Evolutionary conservation across 1,284 basidiomycete species (phyloP).

Genomic region (Ceratobasidium sp.): DNA sequence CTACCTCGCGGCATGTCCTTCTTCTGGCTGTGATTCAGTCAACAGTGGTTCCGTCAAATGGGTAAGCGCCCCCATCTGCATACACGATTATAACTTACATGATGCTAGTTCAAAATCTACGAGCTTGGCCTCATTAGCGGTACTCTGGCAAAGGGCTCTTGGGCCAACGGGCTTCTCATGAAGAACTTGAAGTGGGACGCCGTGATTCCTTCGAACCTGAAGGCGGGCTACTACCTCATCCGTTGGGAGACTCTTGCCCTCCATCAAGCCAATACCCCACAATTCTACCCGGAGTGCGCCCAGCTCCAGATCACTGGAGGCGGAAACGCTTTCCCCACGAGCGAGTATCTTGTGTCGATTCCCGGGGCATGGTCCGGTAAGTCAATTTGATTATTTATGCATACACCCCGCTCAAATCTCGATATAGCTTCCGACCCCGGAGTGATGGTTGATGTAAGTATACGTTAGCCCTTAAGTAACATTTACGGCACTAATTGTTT

Average conservation of each 20-base stretch:
- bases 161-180: constrained; percentile 41
- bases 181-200: constrained; percentile 39
- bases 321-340: constrained; percentile 36
- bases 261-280: constrained; percentile 46
- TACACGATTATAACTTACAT: neutral
- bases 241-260: constrained; percentile 35
- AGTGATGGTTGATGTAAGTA: constrained; percentile 21
- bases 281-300: constrained; percentile 44
- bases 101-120: constrained; percentile 32
- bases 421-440: constrained; percentile 22
- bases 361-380: constrained; percentile 45
- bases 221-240: constrained; percentile 38
- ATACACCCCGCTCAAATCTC: neutral
- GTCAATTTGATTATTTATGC: constrained; percentile 31
- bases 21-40: constrained; percentile 44
- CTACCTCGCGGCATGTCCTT: constrained; percentile 40
- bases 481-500: too few relatives aligned
- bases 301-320: constrained; percentile 37
- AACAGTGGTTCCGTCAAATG: constrained; percentile 40
- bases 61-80: neutral
- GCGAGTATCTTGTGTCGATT: constrained; percentile 38
- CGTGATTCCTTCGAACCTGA: constrained; percentile 37
- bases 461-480: neutral
- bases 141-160: constrained; percentile 37
- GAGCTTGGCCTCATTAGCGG: constrained; percentile 41